Evolutionary conservation across 352 stramenopile species (phyloP), one percentile per base, ranked within the genome.

Genomic region (Pilasporangium apinafurcum): DNA sequence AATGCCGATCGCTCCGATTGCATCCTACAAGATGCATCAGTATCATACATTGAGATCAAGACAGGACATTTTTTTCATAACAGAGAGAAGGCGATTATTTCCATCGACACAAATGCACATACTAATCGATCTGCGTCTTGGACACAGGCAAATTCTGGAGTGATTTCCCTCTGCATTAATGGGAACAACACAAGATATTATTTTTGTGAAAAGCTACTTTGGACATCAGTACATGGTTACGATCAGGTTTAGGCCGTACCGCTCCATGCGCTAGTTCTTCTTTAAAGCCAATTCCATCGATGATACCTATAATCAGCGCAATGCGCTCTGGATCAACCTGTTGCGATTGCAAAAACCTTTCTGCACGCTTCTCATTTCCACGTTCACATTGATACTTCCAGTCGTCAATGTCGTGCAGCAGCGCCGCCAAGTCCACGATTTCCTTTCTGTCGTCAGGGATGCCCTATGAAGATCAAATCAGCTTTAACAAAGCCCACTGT

Each of bases 401-500:
- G 62, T 96, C 86, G 48, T 96, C 80, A 42, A 95, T 89, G 51
- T 96, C 86, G 52, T 96, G 86, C 30, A 96, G 58, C 42, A 96
- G 60, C 26, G 86, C 83, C 2, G 76, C 75, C 13, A 96, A 43
- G 40, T 94, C 83, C 12, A 95, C 83, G 47, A 88, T 76, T 55
- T 90, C 75, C 18, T 89, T 48, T 8, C 53, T 69, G 1, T 82
- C 77, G 2, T 51, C 59, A 8, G 59, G 51, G 32, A 90, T 66
- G 12, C 68, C 62, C 76, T 89, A 37, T 39, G 24, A 9, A 20
- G 3, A 12, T 5, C 24, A 20, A 50, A 14, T 30, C 10, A 38
- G 12, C 5, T 30, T 39, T 17, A 43, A 16, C 0, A 29, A 4
- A 26, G 10, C 5, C 13, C 13, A 9, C 8, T 9, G 25, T 44